Percentiles rank a stretch among this genome's conserved stretches.
phyloP scores from a whole-genome alignment of 306 rosid genomes.

The Crotalaria pallida region DNA sequence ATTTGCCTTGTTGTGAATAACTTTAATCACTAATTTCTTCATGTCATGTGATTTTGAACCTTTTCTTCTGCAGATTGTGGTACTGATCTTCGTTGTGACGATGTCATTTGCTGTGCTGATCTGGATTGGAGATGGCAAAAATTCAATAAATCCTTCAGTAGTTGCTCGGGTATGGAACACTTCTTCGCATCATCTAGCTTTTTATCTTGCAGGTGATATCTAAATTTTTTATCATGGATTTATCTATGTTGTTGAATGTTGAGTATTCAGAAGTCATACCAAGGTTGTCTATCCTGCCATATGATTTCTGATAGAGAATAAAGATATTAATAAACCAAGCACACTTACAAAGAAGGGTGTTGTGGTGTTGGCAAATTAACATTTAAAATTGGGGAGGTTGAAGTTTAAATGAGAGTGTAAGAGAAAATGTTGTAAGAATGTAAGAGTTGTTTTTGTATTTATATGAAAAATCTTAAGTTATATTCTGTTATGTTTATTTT shows the following conservation, averaged over 20 bases:
- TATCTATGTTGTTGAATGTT: background rate
- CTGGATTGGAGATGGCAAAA: conserved; percentile 50
- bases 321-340: background rate
- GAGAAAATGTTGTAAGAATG: too few relatives aligned
- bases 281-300: background rate
- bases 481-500: background rate
- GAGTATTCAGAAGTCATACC: too few relatives aligned
- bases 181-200: background rate
- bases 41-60: conserved; percentile 18
- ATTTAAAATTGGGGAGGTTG: too few relatives aligned
- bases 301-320: background rate
- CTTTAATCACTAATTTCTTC: background rate
- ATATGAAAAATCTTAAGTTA: too few relatives aligned
- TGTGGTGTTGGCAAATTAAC: too few relatives aligned
- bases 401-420: too few relatives aligned
- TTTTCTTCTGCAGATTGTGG: conserved; percentile 50
- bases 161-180: conserved; percentile 48
- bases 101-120: conserved; percentile 44
- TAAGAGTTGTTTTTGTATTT: too few relatives aligned
- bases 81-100: conserved; percentile 38
- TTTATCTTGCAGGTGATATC: background rate
- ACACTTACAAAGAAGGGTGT: too few relatives aligned
- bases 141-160: conserved; percentile 45
- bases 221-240: background rate
- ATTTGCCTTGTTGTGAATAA: background rate